Percentiles rank a stretch among this genome's conserved stretches.
Conservation (phyloP, 1,139 yeast genomes). For the Pichia sp. region DNA sequence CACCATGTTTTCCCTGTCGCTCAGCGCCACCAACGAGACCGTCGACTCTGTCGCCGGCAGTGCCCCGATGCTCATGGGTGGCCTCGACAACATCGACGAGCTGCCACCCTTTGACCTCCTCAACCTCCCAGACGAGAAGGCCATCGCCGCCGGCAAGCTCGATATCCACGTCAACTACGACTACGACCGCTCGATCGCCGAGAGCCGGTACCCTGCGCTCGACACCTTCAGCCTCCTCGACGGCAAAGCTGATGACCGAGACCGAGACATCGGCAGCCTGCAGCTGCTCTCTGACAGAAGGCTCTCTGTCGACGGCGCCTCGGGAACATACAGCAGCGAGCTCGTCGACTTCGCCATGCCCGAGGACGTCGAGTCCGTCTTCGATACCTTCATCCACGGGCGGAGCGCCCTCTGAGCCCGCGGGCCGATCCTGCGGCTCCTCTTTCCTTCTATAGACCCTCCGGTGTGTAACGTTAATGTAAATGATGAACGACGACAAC, state of each 20-base stretch:
- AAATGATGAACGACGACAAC: no score
- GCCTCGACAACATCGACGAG: constrained; percentile 9
- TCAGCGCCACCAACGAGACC: constrained; percentile 27
- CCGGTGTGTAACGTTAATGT: not conserved
- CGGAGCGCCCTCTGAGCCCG: constrained; percentile 2
- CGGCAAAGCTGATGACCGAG: not conserved
- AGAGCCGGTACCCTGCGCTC: constrained; percentile 2
- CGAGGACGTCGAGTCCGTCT: constrained; percentile 28
- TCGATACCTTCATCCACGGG: constrained; percentile 30
- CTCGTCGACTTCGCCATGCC: constrained; percentile 4
- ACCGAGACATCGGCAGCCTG: constrained; percentile 1
- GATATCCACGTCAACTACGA: not conserved
- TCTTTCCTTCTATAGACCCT: not conserved
- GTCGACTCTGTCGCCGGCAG: constrained; percentile 16
- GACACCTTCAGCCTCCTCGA: constrained; percentile 10
- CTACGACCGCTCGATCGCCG: not conserved
- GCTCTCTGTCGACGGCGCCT: not conserved
- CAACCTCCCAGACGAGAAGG: constrained; percentile 14
- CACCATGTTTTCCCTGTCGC: constrained; percentile 25
- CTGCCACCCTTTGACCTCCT: constrained; percentile 15
- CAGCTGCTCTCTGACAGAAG: not conserved
- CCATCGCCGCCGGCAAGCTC: not conserved
- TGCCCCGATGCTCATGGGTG: not conserved
- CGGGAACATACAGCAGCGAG: constrained; percentile 1
- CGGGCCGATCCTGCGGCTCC: no score